A percentile compares a stretch with the other conserved stretches of the same genome.
phyloP scores from a whole-genome alignment of 495 filamentous ascomycete species.

The Evernia prunastri region DNA sequence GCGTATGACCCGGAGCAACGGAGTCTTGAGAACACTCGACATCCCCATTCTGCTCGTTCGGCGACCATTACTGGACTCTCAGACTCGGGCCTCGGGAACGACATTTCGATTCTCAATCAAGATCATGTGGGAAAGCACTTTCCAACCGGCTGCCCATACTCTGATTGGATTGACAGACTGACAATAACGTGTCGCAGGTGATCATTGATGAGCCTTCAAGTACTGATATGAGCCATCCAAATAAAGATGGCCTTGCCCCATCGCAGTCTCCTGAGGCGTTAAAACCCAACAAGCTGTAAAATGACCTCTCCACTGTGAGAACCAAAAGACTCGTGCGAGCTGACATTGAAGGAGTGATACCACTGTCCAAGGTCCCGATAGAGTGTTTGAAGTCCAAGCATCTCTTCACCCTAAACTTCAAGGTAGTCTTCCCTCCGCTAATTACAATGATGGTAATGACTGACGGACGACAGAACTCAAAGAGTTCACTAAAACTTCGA shows the following conservation, averaged over 20 bases:
- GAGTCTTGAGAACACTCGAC: neutral
- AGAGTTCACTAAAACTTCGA: neutral
- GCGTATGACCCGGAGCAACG: neutral
- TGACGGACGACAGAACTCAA: neutral
- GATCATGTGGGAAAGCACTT: neutral
- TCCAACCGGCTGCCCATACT: neutral
- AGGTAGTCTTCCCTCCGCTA: no score
- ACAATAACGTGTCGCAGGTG: neutral
- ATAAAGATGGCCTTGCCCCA: no score
- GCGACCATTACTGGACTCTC: neutral
- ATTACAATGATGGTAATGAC: no score
- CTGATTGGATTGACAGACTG: neutral
- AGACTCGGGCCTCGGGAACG: neutral
- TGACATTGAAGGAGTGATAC: no score
- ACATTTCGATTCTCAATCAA: neutral
- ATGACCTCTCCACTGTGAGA: no score
- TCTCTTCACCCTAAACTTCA: no score
- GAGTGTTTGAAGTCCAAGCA: no score
- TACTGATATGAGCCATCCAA: no score
- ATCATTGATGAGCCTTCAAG: neutral
- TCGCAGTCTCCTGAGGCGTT: no score
- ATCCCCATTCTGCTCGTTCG: neutral
- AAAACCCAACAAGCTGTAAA: no score
- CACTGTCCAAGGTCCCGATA: no score
- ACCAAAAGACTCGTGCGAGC: no score